Base-by-base conservation (phyloP, 2,329 filamentous ascomycete genomes). In the Penicillium olsonii region DNA sequence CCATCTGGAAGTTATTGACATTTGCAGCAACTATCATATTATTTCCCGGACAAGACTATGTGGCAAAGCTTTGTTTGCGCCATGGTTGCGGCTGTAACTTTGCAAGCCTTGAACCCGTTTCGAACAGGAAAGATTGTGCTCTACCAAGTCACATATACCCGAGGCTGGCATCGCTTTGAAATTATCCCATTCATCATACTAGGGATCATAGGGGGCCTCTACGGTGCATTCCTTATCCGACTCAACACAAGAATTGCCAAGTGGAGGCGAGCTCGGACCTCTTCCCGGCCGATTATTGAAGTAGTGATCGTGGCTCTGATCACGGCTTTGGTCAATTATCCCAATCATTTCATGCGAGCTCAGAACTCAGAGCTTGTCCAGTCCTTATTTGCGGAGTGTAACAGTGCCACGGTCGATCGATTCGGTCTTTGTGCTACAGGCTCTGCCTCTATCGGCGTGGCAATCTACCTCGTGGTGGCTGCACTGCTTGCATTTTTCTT, bases 41-140 rank as follows among this genome's bases (percentile, higher is more conserved):
- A 96, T 71, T 97, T 97, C 61, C 92, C 94, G 0, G 92, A 97
- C 73, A 97, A 97, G 72, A 97, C 94, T 9, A 97, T 99, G 94
- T 99, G 94, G 94, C 94, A 96, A 69, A 96, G 91, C 64, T 99
- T 99, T 66, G 94, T 99, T 34, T 97, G 94, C 64, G 94, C 94
- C 67, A 97, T 97, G 92, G 90, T 95, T n/a, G 94, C 92, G 14
- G 92, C 94, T 15, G 90, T 97, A 31, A 90, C 91, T 12, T 78
- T 99, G 4, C 92, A 97, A 70, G 90, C 90, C 5, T 83, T 96
- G 54, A 94, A 99, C 67, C 94, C 94, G 4, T 96, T 97, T 68
- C 84, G 94, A 45, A 95, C 92, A 1, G 94, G 92, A 45, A 95
- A 99, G 70, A 87, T 97, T 45, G 94, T 97, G 38, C 77, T 97